Conservation (phyloP, 2,329 filamentous ascomycete genomes). For the Cladosporium halotolerans region DNA sequence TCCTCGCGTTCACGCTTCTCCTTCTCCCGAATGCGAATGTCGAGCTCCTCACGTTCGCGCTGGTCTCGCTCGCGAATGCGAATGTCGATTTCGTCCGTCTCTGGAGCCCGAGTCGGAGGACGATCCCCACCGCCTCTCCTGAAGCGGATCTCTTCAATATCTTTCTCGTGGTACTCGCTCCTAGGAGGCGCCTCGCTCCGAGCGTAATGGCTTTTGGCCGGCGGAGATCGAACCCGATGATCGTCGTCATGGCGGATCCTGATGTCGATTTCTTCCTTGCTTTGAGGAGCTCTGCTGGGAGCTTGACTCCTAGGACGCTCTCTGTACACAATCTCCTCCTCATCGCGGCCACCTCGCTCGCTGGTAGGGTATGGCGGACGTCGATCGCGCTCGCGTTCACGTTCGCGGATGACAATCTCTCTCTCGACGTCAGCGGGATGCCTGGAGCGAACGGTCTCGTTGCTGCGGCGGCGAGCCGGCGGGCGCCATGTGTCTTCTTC, state of each 20-base stretch:
- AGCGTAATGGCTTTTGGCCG: conserved; percentile 21
- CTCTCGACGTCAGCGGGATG: conserved; percentile 8
- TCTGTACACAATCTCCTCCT: conserved; percentile 36
- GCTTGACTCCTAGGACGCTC: conserved; percentile 24
- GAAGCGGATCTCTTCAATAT: conserved; percentile 45
- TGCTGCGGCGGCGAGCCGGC: conserved; percentile 22
- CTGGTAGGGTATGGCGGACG: conserved; percentile 25
- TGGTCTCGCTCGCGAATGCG: conserved; percentile 25
- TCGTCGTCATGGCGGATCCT: conserved; percentile 12
- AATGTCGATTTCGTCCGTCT: conserved; percentile 28
- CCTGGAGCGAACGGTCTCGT: conserved; percentile 16
- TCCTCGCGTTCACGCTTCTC: conserved; percentile 50
- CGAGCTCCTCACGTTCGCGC: conserved; percentile 21
- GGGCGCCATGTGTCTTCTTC: conserved; percentile 32
- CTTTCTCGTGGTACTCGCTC: conserved; percentile 22
- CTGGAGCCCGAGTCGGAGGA: conserved; percentile 24
- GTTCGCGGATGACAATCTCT: conserved; percentile 15
- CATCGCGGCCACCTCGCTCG: conserved; percentile 22
- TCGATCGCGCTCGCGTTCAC: conserved; percentile 22
- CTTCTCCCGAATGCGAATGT: conserved; percentile 26
- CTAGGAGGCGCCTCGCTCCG: conserved; percentile 34
- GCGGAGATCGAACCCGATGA: conserved; percentile 25
- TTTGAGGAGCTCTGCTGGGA: conserved; percentile 27
- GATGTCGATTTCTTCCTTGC: conserved; percentile 30
- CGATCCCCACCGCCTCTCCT: conserved; percentile 31